Conservation (phyloP, 495 filamentous ascomycete species). For the Pyronema omphalodes region DNA sequence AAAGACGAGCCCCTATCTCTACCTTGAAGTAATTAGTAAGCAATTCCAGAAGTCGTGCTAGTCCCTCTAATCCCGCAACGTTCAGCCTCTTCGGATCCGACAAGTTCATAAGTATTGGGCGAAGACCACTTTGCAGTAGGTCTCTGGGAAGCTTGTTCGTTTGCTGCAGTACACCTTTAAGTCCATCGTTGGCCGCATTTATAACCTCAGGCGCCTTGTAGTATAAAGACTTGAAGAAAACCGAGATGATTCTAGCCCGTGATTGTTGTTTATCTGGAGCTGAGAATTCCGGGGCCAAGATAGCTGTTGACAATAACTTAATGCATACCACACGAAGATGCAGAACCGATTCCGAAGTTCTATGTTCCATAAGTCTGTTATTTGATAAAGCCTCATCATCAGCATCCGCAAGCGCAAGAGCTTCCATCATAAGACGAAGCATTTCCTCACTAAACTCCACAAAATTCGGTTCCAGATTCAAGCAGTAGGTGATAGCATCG, state of each 20-base stretch:
- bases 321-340: conserved; percentile 88
- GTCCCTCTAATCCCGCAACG: conserved; percentile 74
- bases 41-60: conserved; percentile 71
- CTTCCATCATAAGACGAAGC: conserved; percentile 77
- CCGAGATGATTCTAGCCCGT: conserved; percentile 66
- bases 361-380: conserved; percentile 68
- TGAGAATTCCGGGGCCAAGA: conserved; percentile 76
- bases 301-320: conserved; percentile 75
- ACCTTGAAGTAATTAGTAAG: conserved; percentile 98
- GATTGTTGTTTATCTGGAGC: conserved; percentile 39
- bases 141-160: conserved; percentile 91
- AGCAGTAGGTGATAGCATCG: conserved; percentile 85
- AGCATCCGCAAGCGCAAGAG: conserved; percentile 78
- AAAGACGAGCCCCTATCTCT: conserved; percentile 74
- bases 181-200: conserved; percentile 74
- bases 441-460: conserved; percentile 78
- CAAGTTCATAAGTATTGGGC: conserved; percentile 86
- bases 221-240: conserved; percentile 96
- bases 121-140: conserved; percentile 77
- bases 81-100: conserved; percentile 84
- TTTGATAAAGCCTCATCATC: conserved; percentile 68
- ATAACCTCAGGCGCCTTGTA: conserved; percentile 81
- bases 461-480: conserved; percentile 69
- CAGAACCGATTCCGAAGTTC: conserved; percentile 77
- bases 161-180: conserved; percentile 66